A percentile compares a stretch with the other conserved stretches of the same genome.
Conservation (phyloP, 768 basidiomycete genomes). For the Hirschioporus abietinus region DNA sequence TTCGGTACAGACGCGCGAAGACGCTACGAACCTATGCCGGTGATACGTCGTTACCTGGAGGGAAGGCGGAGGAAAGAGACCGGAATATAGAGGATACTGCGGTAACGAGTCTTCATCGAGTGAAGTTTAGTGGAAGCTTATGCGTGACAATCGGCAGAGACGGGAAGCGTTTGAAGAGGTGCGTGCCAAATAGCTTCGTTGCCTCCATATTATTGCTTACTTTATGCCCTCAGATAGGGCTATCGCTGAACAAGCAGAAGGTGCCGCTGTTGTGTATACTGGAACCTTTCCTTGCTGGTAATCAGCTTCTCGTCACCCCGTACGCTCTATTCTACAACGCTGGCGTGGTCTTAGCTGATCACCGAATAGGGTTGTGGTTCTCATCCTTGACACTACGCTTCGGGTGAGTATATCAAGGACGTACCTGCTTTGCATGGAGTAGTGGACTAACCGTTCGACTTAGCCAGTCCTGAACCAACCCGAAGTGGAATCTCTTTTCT, state of each 20-base stretch:
- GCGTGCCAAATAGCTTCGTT: constrained; percentile 6
- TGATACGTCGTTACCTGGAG: constrained; percentile 86
- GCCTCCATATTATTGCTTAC: constrained; percentile 6
- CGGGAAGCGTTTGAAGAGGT: constrained; percentile 93
- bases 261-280: constrained; percentile 73
- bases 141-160: constrained; percentile 38
- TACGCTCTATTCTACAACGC: constrained; percentile 32
- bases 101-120: constrained; percentile 35
- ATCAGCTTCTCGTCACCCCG: constrained; percentile 78
- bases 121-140: neutral
- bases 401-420: constrained; percentile 41
- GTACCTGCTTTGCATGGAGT: too few relatives aligned
- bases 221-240: constrained; percentile 57
- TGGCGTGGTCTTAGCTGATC: neutral
- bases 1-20: constrained; percentile 57
- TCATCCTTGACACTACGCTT: constrained; percentile 74
- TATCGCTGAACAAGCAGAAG: constrained; percentile 63
- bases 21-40: constrained; percentile 74
- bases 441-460: too few relatives aligned
- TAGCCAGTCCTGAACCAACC: constrained; percentile 76
- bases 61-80: constrained; percentile 70
- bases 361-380: constrained; percentile 65
- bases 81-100: constrained; percentile 72
- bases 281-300: constrained; percentile 73
- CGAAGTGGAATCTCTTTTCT: constrained; percentile 80